phyloP scores from a whole-genome alignment of 2,329 filamentous ascomycete species.

The Xylariaceae sp. region DNA sequence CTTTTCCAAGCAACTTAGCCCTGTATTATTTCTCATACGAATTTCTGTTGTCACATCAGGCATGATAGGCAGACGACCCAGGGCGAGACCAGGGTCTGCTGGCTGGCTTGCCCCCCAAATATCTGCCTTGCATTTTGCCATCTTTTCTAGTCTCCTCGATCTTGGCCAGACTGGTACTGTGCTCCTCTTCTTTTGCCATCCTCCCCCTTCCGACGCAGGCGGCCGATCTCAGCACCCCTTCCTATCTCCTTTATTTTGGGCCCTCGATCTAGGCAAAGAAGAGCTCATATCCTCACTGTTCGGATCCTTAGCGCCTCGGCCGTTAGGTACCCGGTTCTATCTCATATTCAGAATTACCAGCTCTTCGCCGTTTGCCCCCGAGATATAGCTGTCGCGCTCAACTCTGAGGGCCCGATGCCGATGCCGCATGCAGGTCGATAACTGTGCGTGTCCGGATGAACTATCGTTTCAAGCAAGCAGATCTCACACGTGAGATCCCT shows the following conservation, averaged over 20 bases:
- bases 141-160: slow-evolving; percentile 16
- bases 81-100: slow-evolving; percentile 26
- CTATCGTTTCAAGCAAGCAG: slow-evolving; percentile 14
- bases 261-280: slow-evolving; percentile 14
- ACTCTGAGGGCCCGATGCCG: slow-evolving; percentile 17
- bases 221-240: slow-evolving; percentile 19
- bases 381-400: slow-evolving; percentile 1
- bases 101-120: slow-evolving; percentile 19
- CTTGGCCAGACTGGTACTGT: slow-evolving; percentile 15
- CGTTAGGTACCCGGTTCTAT: slow-evolving; percentile 3
- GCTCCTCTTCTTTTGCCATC: slow-evolving; percentile 23
- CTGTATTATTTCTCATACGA: slow-evolving; percentile 21
- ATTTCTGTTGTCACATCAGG: slow-evolving; percentile 24
- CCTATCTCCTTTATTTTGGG: slow-evolving; percentile 19
- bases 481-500: slow-evolving; percentile 21
- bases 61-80: slow-evolving; percentile 23
- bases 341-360: slow-evolving; percentile 2
- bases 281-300: slow-evolving; percentile 9
- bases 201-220: slow-evolving; percentile 28
- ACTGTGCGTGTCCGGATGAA: slow-evolving; percentile 22
- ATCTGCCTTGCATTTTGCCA: slow-evolving; percentile 25
- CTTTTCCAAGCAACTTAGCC: slow-evolving; percentile 18
- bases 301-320: slow-evolving; percentile 19
- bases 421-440: slow-evolving; percentile 25
- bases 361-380: not conserved